Evolutionary conservation across 2,329 filamentous ascomycete species (phyloP), one percentile per base, ranked within the genome.

Genomic region (Alternaria sp.): DNA sequence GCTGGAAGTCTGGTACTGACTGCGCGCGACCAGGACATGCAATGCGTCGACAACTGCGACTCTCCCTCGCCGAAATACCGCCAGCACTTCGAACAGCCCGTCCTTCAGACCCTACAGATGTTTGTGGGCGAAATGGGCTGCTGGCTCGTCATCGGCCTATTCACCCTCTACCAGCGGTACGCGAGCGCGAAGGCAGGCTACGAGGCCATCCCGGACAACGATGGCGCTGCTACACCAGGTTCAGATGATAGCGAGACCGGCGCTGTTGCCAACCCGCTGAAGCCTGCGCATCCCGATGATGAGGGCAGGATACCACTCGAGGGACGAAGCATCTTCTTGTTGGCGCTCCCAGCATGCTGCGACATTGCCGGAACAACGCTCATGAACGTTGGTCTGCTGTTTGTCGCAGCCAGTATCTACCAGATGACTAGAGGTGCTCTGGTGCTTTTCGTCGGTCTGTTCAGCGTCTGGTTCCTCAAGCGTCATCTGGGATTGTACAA

Each of bases 371-470:
- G 93, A 51, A 99, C 96, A 5, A 99, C 96, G 5, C 87, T 98
- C 59, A 98, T 99, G 94, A 99, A 99, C 76, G 92, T 93, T 5
- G 96, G 96, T 4, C 85, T 99, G 69, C 86, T 98, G 52, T 94
- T 98, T 77, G 94, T 98, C 23, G 96, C 93, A 12, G 93, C 96
- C 2, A 96, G 93, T 64, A 97, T 99, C 75, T 99, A 97, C 82
- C 96, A 99, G 82, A 99, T 99, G 96, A 98, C 95, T 1, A 87
- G 96, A 62, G 96, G 96, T 9, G 96, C 96, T 0, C 86, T 99
- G 45, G 95, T 99, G 4, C 86, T 99, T 7, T 99, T 99, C 73
- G 96, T 99, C 19, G 96, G 96, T 0, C 83, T 98, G 0, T 97
- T 99, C 82, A 97, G 93, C 75, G 94, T 99, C 26, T 74, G 97